A percentile compares a stretch with the other conserved stretches of the same genome.
Conservation (phyloP, 2,329 filamentous ascomycete species). For the Sporothrix sp. region DNA sequence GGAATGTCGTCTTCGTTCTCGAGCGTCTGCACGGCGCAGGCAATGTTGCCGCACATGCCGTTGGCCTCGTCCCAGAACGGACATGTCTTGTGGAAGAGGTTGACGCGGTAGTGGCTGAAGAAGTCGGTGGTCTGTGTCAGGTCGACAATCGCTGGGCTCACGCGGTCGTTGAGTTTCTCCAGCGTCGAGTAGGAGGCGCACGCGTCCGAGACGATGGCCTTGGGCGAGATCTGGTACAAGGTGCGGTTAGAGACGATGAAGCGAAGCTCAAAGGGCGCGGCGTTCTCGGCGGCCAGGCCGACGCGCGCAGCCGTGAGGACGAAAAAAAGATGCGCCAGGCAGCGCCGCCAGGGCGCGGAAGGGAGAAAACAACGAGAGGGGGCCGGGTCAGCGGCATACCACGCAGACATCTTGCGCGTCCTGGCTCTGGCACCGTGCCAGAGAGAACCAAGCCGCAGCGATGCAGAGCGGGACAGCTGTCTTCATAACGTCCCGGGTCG, state of each 20-base stretch:
- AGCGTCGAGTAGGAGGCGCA: slow-evolving; percentile 90
- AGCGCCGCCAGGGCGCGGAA: slow-evolving; percentile 8
- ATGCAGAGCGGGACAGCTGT: slow-evolving; percentile 47
- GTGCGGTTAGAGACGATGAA: slow-evolving; percentile 31
- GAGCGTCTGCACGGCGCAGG: slow-evolving; percentile 88
- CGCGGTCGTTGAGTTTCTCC: slow-evolving; percentile 67
- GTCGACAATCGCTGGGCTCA: slow-evolving; percentile 68
- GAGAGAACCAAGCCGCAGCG: slow-evolving; percentile 44
- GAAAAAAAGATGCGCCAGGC: slow-evolving; percentile 1
- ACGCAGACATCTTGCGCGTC: slow-evolving; percentile 38
- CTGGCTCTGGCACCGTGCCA: slow-evolving; percentile 35
- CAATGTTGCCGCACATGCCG: slow-evolving; percentile 93
- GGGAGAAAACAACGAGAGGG: slow-evolving; percentile 16
- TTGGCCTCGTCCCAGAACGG: slow-evolving; percentile 93
- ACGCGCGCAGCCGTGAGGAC: slow-evolving; percentile 13
- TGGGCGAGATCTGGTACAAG: slow-evolving; percentile 65
- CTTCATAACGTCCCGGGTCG: slow-evolving; percentile 33
- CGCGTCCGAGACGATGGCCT: slow-evolving; percentile 82
- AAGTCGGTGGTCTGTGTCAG: slow-evolving; percentile 87
- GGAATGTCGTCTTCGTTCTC: slow-evolving; percentile 95
- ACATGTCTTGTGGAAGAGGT: slow-evolving; percentile 87
- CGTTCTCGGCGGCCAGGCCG: background rate
- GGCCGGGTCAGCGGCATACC: slow-evolving; percentile 34
- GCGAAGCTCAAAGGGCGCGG: slow-evolving; percentile 17
- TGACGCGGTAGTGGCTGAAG: slow-evolving; percentile 94